Conservation (phyloP, 2,329 filamentous ascomycete genomes). For the Coleophoma crateriformis region DNA sequence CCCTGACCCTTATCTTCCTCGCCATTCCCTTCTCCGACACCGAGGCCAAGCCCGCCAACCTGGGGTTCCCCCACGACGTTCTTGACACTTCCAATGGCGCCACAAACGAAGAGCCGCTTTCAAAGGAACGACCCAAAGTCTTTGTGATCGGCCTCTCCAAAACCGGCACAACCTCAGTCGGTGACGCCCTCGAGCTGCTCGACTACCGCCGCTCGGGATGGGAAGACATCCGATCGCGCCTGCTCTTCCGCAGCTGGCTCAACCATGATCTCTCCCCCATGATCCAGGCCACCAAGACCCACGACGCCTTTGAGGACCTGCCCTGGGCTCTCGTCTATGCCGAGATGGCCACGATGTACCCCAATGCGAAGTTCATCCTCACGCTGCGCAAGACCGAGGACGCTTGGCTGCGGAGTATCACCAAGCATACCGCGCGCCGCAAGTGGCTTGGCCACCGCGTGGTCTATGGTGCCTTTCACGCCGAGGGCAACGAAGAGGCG, state of each 20-base stretch:
- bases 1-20: no score
- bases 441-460: constrained; percentile 3
- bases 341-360: constrained; percentile 3
- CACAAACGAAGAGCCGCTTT: background rate
- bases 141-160: constrained; percentile 9
- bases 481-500: constrained; percentile 3
- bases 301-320: constrained; percentile 5
- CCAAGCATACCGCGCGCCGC: background rate
- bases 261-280: constrained; percentile 1
- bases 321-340: constrained; percentile 5
- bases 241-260: constrained; percentile 1
- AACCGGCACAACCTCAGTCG: constrained; percentile 6
- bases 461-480: constrained; percentile 3
- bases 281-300: background rate
- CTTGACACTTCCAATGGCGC: background rate
- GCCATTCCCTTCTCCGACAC: no score
- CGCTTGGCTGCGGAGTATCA: constrained; percentile 2
- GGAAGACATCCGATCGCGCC: constrained; percentile 4
- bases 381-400: constrained; percentile 3
- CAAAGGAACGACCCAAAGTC: background rate
- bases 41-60: no score
- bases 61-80: no score
- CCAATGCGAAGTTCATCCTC: constrained; percentile 5
- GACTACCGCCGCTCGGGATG: constrained; percentile 3
- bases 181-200: constrained; percentile 4